These are phyloP conservation scores for Zoysia pacifica DNA, from an alignment of 176 grass and related monocot species.

Conservation along the genomic window DNA sequence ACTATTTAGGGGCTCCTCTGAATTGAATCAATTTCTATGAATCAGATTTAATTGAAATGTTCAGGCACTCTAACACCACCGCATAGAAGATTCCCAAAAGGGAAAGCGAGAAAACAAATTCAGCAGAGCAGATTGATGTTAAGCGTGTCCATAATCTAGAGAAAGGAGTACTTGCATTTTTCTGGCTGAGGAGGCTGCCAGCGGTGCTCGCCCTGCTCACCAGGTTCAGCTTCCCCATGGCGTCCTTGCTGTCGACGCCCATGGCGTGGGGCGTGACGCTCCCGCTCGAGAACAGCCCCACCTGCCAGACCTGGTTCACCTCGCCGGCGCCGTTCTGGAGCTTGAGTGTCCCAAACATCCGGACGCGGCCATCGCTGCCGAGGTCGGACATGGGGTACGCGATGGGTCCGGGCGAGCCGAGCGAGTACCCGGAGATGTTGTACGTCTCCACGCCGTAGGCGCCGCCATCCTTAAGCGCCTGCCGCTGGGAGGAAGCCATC, in stretches of 20 bases:
- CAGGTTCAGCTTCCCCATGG: conserved; percentile 69
- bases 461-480: conserved; percentile 27
- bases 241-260: neutral
- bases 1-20: too few relatives aligned
- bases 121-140: too few relatives aligned
- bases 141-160: neutral
- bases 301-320: conserved; percentile 86
- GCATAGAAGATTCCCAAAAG: neutral
- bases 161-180: conserved; percentile 55
- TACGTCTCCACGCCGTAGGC: conserved; percentile 58
- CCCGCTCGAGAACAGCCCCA: conserved; percentile 15
- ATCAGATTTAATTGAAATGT: too few relatives aligned
- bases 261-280: conserved; percentile 15
- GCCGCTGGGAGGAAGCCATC: too few relatives aligned
- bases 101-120: too few relatives aligned
- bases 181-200: conserved; percentile 37
- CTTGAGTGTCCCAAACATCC: conserved; percentile 55
- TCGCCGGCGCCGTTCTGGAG: conserved; percentile 43
- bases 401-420: conserved; percentile 3
- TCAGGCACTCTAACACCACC: neutral
- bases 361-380: conserved; percentile 47
- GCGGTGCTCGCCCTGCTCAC: conserved; percentile 43
- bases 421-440: neutral
- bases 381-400: conserved; percentile 33
- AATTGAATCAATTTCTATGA: too few relatives aligned